A percentile compares a stretch with the other conserved stretches of the same genome.
Conservation (phyloP, 768 basidiomycete species). For the Amyloporia xantha region DNA sequence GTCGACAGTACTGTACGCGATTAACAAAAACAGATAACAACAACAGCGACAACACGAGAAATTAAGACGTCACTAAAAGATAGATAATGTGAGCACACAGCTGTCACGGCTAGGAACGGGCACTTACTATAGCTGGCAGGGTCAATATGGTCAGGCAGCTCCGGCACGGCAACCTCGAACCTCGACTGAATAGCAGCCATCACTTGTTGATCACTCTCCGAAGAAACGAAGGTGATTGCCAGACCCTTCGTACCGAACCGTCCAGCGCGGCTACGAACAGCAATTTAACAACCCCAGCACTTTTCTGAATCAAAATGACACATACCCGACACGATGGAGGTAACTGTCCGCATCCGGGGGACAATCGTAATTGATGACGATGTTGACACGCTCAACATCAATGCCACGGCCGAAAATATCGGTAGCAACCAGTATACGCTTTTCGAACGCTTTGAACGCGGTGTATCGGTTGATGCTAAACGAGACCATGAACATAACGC, state of each 20-base stretch:
- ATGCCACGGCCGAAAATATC: conserved; percentile 99
- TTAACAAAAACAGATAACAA: conserved; percentile 6
- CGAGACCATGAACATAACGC: no score
- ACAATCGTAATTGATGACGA: conserved; percentile 98
- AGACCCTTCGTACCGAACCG: conserved; percentile 99
- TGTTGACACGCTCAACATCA: conserved; percentile 99
- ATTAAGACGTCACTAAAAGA: conserved; percentile 17
- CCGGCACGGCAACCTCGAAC: conserved; percentile 96
- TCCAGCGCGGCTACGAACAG: conserved; percentile 88
- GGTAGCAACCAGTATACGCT: conserved; percentile 96
- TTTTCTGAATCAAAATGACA: conserved; percentile 5
- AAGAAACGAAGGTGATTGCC: conserved; percentile 93
- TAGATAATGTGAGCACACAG: background rate
- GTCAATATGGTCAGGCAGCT: conserved; percentile 90
- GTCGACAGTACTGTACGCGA: conserved; percentile 5
- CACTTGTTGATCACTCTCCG: conserved; percentile 88
- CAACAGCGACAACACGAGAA: conserved; percentile 9
- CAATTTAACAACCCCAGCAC: background rate
- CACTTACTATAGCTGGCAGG: conserved; percentile 91
- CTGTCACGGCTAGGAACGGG: background rate
- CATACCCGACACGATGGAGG: conserved; percentile 93
- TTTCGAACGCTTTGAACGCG: conserved; percentile 99
- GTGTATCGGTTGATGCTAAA: conserved; percentile 88
- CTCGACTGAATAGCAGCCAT: conserved; percentile 92
- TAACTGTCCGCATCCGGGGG: conserved; percentile 98